phyloP scores from a whole-genome alignment of 805 yeast species.

The Lipomyces spencermartinsiae region DNA sequence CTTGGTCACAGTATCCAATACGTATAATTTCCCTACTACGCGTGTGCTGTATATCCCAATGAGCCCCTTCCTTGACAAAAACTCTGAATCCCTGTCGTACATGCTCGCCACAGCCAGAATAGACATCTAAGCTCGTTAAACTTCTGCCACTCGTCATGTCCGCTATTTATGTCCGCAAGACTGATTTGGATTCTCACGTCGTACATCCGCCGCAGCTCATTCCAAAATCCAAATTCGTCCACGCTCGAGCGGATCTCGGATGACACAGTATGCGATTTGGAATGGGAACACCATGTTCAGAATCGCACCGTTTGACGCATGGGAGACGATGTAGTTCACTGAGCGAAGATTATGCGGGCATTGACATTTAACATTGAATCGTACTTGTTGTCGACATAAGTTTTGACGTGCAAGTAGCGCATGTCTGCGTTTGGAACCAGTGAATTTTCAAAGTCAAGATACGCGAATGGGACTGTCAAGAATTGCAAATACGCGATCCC shows the following conservation, averaged over 20 bases:
- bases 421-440: background rate
- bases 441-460: background rate
- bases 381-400: background rate
- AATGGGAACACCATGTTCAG: constrained; percentile 15
- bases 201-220: constrained; percentile 6
- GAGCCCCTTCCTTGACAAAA: background rate
- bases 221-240: constrained; percentile 24
- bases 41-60: background rate
- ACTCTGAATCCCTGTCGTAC: background rate
- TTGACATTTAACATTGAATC: background rate
- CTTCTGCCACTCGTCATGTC: background rate
- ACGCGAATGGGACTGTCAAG: background rate
- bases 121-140: constrained; percentile 7
- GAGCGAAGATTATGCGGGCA: constrained; percentile 17
- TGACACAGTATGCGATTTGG: constrained; percentile 6
- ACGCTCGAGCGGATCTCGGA: constrained; percentile 10
- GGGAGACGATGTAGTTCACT: background rate
- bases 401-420: background rate
- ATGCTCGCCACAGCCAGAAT: constrained; percentile 26
- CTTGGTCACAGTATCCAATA: too few relatives aligned
- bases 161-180: background rate
- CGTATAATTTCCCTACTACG: background rate
- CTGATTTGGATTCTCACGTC: constrained; percentile 9
- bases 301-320: background rate
- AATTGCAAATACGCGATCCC: constrained; percentile 14